These are phyloP conservation scores for Myxozyma geophila DNA, from an alignment of 805 yeast genomes.

Conservation along the genomic window DNA sequence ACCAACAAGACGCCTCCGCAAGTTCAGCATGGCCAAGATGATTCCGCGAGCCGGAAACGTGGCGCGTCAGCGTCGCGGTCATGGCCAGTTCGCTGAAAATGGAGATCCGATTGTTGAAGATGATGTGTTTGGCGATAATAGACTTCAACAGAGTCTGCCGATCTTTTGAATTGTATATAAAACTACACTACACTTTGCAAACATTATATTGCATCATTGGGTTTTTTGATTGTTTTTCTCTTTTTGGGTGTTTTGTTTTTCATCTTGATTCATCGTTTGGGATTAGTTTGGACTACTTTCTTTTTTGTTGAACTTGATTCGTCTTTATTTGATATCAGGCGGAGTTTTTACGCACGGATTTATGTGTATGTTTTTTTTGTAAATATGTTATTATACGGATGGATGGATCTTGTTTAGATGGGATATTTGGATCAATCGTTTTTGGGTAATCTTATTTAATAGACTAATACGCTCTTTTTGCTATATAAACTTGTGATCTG, in stretches of 20 bases:
- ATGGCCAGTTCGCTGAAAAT: conserved; percentile 1
- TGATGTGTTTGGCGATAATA: not conserved
- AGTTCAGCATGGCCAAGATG: conserved; percentile 25
- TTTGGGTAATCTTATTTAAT: too few species aligned
- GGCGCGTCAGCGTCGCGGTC: conserved; percentile 19
- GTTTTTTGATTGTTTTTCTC: not conserved
- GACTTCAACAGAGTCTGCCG: conserved; percentile 5
- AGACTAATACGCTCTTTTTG: too few species aligned
- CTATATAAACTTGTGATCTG: too few species aligned
- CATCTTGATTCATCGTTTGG: not conserved
- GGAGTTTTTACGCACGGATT: not conserved
- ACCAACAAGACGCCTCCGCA: conserved; percentile 15
- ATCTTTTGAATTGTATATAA: not conserved
- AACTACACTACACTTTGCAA: not conserved
- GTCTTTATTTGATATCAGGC: not conserved
- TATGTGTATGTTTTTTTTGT: too few species aligned
- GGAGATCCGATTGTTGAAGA: not conserved
- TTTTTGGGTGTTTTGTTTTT: not conserved
- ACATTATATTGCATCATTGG: not conserved
- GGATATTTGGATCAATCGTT: too few species aligned
- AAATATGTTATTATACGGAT: too few species aligned
- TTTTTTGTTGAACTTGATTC: not conserved
- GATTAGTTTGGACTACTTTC: not conserved
- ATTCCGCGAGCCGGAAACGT: conserved; percentile 21
- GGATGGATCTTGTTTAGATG: too few species aligned